Conservation (phyloP, 1,284 basidiomycete genomes). For the Chiua sp. region DNA sequence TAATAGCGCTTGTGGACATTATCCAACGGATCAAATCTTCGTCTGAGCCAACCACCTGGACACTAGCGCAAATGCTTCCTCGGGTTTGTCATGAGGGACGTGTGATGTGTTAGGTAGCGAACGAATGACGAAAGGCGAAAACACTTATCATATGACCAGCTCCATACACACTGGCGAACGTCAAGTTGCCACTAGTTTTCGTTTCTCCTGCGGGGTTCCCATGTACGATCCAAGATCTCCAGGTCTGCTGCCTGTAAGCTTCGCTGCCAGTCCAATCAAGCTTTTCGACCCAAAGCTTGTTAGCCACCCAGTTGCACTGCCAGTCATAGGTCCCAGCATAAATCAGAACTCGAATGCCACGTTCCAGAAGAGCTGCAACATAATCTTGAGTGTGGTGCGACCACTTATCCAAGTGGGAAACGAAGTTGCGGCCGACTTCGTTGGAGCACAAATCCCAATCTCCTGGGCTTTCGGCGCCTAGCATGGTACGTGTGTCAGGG, state of each 20-base stretch:
- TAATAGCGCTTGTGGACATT: conserved; percentile 1
- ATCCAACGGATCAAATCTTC: conserved; percentile 39
- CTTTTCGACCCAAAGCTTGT: conserved; percentile 75
- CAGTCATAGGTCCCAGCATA: conserved; percentile 84
- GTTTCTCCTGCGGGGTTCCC: conserved; percentile 65
- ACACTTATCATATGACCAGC: conserved; percentile 77
- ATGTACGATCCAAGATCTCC: conserved; percentile 63
- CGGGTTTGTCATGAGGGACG: conserved; percentile 73
- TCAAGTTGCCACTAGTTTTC: conserved; percentile 63
- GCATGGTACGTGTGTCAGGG: conserved; percentile 54
- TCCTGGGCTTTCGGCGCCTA: conserved; percentile 62
- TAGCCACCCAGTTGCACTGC: conserved; percentile 82
- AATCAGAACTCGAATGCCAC: conserved; percentile 73
- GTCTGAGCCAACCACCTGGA: conserved; percentile 60
- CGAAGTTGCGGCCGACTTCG: conserved; percentile 55
- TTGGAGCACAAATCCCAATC: conserved; percentile 65
- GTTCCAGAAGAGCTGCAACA: conserved; percentile 73
- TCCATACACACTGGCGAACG: conserved; percentile 66
- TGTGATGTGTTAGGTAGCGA: conserved; percentile 31
- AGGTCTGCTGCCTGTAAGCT: conserved; percentile 54
- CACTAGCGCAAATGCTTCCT: conserved; percentile 59
- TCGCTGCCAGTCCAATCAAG: conserved; percentile 72
- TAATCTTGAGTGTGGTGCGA: conserved; percentile 64
- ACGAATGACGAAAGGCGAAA: conserved; percentile 15
- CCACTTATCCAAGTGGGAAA: conserved; percentile 63